Conservation (phyloP, 306 rosid genomes). For the Dryas alaskensis region DNA sequence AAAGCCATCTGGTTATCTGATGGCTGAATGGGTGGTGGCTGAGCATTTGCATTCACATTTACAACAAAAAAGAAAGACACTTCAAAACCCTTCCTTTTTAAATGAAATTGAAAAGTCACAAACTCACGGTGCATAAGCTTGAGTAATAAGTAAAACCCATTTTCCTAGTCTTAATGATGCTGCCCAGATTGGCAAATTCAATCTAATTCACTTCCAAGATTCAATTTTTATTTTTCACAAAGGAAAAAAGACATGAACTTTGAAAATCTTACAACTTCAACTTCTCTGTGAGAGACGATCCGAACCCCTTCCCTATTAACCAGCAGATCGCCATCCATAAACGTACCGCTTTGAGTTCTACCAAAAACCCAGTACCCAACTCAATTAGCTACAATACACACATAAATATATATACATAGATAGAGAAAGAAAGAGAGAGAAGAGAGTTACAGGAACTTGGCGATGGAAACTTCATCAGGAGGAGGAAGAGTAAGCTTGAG, state of each 20-base stretch:
- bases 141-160: conserved; percentile 5
- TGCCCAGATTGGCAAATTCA: neutral
- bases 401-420: conserved; percentile 3
- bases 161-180: neutral
- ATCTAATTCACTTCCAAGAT: neutral
- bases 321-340: conserved; percentile 92
- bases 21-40: conserved; percentile 92
- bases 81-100: conserved; percentile 8
- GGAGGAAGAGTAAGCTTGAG: conserved; percentile 80
- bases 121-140: neutral
- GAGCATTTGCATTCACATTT: conserved; percentile 32
- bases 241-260: neutral
- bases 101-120: neutral
- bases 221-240: conserved; percentile 16
- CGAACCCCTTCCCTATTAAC: conserved; percentile 93
- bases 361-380: conserved; percentile 32
- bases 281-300: conserved; percentile 68
- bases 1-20: conserved; percentile 72
- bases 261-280: conserved; percentile 62
- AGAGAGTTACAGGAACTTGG: conserved; percentile 67
- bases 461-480: conserved; percentile 56
- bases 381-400: conserved; percentile 20
- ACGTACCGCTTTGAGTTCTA: conserved; percentile 94
- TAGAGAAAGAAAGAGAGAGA: conserved; percentile 13
- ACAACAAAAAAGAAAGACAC: conserved; percentile 23